Evolutionary conservation across 495 filamentous ascomycete species (phyloP).

Genomic region (Lepidopterella palustris): DNA sequence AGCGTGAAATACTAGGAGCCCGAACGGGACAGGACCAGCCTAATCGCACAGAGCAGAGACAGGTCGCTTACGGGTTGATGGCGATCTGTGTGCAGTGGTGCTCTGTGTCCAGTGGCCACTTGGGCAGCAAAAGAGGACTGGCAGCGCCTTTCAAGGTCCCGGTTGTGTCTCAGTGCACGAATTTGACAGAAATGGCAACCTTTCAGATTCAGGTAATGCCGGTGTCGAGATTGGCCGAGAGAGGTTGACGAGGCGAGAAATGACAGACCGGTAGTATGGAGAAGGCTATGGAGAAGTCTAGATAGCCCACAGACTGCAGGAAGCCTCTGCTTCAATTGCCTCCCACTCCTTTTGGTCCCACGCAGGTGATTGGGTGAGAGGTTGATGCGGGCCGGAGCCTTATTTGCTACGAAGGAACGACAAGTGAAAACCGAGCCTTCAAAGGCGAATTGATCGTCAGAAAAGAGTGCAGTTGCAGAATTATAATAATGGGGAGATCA

Average conservation of each 20-base stretch:
- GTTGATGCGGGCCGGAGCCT: constrained; percentile 10
- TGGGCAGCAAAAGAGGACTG: constrained; percentile 7
- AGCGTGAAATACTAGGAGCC: constrained; percentile 9
- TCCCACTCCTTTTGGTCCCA: constrained; percentile 2
- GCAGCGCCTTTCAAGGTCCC: constrained; percentile 16
- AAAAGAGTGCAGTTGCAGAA: neutral
- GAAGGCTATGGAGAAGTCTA: constrained; percentile 5
- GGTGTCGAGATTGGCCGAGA: neutral
- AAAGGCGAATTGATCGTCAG: constrained; percentile 27
- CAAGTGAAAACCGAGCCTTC: constrained; percentile 7
- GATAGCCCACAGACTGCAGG: constrained; percentile 14
- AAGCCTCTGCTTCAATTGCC: constrained; percentile 30
- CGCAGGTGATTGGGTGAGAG: constrained; percentile 17
- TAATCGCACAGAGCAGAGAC: constrained; percentile 12
- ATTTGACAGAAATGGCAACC: constrained; percentile 16
- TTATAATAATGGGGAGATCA: neutral
- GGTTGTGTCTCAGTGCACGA: too few species aligned
- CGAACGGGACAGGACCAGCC: constrained; percentile 21
- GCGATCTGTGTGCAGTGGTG: constrained; percentile 18
- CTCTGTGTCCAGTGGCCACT: constrained; percentile 21
- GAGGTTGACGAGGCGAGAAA: constrained; percentile 13
- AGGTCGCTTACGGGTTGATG: constrained; percentile 27
- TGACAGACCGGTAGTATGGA: constrained; percentile 3
- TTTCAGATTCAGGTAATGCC: constrained; percentile 12
- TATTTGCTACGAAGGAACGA: constrained; percentile 5